A percentile compares a stretch with the other conserved stretches of the same genome.
These are phyloP conservation scores for Ophiostoma triangulosporum DNA, from an alignment of 2,329 filamentous ascomycete species.

Conservation along the genomic window DNA sequence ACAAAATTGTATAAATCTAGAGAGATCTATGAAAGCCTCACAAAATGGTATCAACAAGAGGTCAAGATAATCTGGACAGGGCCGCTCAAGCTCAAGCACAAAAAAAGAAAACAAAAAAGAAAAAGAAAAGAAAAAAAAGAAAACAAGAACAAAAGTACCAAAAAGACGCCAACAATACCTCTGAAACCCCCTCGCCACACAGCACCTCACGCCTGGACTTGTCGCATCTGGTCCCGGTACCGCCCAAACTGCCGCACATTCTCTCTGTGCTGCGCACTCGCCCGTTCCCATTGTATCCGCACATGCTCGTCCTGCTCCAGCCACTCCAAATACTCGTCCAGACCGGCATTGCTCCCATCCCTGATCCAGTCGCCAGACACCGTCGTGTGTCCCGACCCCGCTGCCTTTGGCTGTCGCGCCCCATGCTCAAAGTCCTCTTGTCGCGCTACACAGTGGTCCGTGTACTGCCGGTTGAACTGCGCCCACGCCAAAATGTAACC, in stretches of 20 bases:
- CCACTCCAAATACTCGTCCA: slow-evolving; percentile 44
- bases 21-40: too few species aligned
- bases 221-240: slow-evolving; percentile 30
- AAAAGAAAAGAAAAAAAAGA: too few species aligned
- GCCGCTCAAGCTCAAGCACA: too few species aligned
- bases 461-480: slow-evolving; percentile 36
- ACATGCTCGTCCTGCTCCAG: slow-evolving; percentile 52
- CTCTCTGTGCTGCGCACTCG: slow-evolving; percentile 45
- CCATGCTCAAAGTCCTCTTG: slow-evolving; percentile 27
- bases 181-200: too few species aligned
- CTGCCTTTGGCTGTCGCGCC: slow-evolving; percentile 23
- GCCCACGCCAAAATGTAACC: slow-evolving; percentile 40
- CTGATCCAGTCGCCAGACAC: slow-evolving; percentile 27
- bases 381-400: slow-evolving; percentile 28
- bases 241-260: slow-evolving; percentile 45
- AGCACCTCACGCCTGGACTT: slow-evolving; percentile 20
- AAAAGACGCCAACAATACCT: not conserved
- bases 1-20: too few species aligned
- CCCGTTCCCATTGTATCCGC: slow-evolving; percentile 44
- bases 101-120: too few species aligned
- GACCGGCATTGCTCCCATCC: slow-evolving; percentile 29
- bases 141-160: not conserved
- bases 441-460: slow-evolving; percentile 41
- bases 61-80: too few species aligned
- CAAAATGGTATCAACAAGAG: too few species aligned